Base-by-base conservation (phyloP, 129 eudicot species). In the Flaveria robusta region DNA sequence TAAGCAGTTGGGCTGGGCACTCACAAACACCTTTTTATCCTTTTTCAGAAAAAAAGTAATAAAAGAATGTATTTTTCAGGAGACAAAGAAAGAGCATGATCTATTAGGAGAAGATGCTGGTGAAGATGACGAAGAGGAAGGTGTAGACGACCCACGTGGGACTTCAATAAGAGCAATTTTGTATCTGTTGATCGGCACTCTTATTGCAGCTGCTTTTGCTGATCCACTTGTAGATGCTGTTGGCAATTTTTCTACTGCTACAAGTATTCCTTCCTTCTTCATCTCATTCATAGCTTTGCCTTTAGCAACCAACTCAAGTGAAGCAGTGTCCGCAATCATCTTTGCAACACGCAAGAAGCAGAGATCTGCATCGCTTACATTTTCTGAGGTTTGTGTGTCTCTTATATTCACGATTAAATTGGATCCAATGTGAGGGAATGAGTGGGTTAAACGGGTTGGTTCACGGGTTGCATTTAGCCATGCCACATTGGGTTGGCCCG, bases 171-270 rank as follows among this genome's bases (percentile, higher is more conserved):
- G 91, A 77, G 99, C 99, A 49, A 81, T 68, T 10, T 70, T 91
- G 14, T 66, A 79, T 55, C 63, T 95, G 72, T 45, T 95, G 67
- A 65, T 89, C 4, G 99, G 99, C 52, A 85, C 97, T 27, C 31
- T 73, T 14, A 91, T 95, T 66, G 96, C 97, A 59, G 99, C 99
- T 72, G 84, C 77, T 23, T 89, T 89, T 85, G 97, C 99, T 8
- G 97, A 95, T 76, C 99, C 99, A 66, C 84, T 95, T 67, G 99
- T 95, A 15, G 99, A 84, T 72, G 92, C 88, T 26, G 96, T 95
- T 73, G 86, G 87, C 69, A 86, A 81, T 72, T 95, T 95, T 78
- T 95, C 99, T 22, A 20, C 29, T 59, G 99, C 99, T 14, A 89
- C 99, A 14, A 81, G 91, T 68, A 95, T 95, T 29, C 99, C 99